Base-by-base conservation (phyloP, 2,329 filamentous ascomycete genomes). In the Scedosporium apiospermum region DNA sequence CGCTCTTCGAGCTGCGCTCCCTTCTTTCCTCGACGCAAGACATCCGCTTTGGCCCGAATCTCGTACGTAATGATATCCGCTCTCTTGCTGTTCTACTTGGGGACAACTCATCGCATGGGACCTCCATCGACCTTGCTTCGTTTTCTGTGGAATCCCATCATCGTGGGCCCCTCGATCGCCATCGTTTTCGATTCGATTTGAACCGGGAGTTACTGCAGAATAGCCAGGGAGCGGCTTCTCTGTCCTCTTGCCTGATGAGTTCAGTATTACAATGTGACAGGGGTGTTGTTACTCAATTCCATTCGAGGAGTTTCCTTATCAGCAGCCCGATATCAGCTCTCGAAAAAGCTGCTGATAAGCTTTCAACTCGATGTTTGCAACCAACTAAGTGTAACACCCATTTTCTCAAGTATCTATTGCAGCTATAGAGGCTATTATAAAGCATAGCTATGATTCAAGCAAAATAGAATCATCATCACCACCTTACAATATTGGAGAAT, bases 61-160 rank as follows among this genome's bases (percentile, higher is more conserved):
- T 55, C 18, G 51, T 55, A 55, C 51, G 51, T 55, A 55, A 55
- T 55, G 23, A 55, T 55, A 55, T 55, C 51, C 51, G 51, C 51
- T 55, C 21, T 55, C 4, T 23, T 55, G 51, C 51, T 55, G 51
- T 23, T 55, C 12, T 55, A 23, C 51, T 14, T 23, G 6, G 51
- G 18, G 18, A 23, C 23, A 27, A 55, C 44, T 49, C 44, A 49
- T 49, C 34, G 34, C 34, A 38, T 38, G 34, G 34, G 34, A 18
- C 16, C 44, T 21, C 44, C 18, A 16, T 46, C 44, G 44, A 46
- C 44, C 44, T 49, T 23, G 16, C 23, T 14, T 55, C 23, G 23
- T 55, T 12, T 18, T 55, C 51, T 27, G 21, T 55, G 34, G 34
- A 38, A 38, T 3, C 2, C 34, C 34, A 38, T 38, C 10, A 38